Conservation (phyloP, 768 basidiomycete genomes). For the Phaeotremella fagi region DNA sequence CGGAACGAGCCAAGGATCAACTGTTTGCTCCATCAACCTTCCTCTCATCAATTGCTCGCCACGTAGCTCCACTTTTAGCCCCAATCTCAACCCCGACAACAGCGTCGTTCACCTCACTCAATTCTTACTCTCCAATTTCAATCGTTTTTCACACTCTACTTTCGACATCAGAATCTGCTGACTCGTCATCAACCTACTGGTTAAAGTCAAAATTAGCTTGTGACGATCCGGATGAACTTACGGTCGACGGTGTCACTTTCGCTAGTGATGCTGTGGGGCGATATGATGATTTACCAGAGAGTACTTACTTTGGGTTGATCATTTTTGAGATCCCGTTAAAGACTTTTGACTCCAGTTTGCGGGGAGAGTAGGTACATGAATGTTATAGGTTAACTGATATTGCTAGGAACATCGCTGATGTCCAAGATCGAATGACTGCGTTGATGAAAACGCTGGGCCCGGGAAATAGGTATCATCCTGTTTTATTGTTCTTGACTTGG, state of each 20-base stretch:
- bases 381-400: neutral
- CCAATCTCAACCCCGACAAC: neutral
- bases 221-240: neutral
- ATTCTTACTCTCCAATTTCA: slow-evolving; percentile 3
- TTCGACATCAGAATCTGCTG: slow-evolving; percentile 12
- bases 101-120: slow-evolving; percentile 1
- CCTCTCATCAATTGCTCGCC: slow-evolving; percentile 24
- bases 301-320: slow-evolving; percentile 14
- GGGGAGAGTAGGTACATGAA: neutral
- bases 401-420: slow-evolving; percentile 22
- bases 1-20: slow-evolving; percentile 24
- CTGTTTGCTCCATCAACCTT: slow-evolving; percentile 37
- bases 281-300: slow-evolving; percentile 7
- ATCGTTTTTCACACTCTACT: slow-evolving; percentile 12
- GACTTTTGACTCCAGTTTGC: slow-evolving; percentile 7
- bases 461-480: slow-evolving; percentile 15
- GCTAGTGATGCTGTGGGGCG: slow-evolving; percentile 6
- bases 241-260: slow-evolving; percentile 11
- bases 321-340: slow-evolving; percentile 27
- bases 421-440: slow-evolving; percentile 20
- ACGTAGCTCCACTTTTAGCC: slow-evolving; percentile 18
- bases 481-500: slow-evolving; percentile 32
- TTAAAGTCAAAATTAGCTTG: slow-evolving; percentile 24
- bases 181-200: slow-evolving; percentile 23
- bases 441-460: slow-evolving; percentile 6